Evolutionary conservation across 1,284 basidiomycete genomes (phyloP), one percentile per base, ranked within the genome.

Genomic region (Ustilago cynodontis): DNA sequence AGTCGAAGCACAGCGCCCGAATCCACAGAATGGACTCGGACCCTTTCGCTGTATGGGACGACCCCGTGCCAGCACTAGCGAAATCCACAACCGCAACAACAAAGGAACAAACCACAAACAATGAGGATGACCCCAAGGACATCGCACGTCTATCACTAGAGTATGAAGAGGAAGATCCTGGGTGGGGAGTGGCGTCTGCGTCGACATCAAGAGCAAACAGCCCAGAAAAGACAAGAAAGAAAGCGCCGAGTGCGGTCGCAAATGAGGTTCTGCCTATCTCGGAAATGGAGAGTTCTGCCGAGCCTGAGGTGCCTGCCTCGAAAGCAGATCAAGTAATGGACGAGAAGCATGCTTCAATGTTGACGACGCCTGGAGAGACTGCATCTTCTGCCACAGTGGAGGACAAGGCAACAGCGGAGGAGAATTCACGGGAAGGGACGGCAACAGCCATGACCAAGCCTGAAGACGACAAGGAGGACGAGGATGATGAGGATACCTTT

Each of bases 11-110:
- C 28, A 45, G 52, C 37, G 11, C 31, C 31, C 31, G 31, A 33
- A 47, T 1, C 24, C 16, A 14, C 51, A 55, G 4, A n/a, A 76
- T 76, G 72, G 72, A 75, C 26, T 55, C 59, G 50, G 69, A 78
- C 33, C 72, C 72, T 1, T 78, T 78, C 35, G 71, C 77, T 13
- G 64, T 76, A 22, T 78, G 77, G 77, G 65, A 65, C 39, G 68
- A 76, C 35, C 68, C 60, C 29, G 24, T 59, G n/a, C 61, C 70
- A n/a, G 43, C 62, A 28, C 18, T 59, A 24, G 20, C 65, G 3
- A 43, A 62, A 20, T 28, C 59, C 5, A 35, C 37, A 18, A 49
- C 29, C 8, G 7, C 61, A 43, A 10, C 60, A 28, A 22, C 50
- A 11, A 10, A 29, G 14, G 29, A 50, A 18, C 28, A 14, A 5